Conservation (phyloP, 2,329 filamentous ascomycete genomes). For the Colletotrichum truncatum region DNA sequence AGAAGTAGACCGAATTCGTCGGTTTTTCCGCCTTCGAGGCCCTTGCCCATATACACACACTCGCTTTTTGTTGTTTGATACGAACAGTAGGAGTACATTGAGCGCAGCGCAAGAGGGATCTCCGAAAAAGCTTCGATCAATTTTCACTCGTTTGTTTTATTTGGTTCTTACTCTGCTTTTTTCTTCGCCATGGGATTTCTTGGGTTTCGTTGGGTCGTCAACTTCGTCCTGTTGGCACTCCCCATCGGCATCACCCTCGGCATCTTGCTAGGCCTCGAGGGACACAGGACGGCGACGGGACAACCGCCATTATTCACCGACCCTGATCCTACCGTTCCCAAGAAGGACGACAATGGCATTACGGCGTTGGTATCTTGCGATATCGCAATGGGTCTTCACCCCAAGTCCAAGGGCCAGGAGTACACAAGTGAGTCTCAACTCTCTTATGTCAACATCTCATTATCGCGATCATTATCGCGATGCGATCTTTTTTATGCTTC, state of each 20-base stretch:
- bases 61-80: not conserved
- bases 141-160: slow-evolving; percentile 4
- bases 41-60: not conserved
- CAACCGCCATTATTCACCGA: slow-evolving; percentile 53
- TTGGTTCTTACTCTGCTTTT: not conserved
- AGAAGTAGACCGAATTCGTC: slow-evolving; percentile 14
- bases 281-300: slow-evolving; percentile 51
- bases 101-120: not conserved
- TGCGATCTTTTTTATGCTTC: not conserved
- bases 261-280: slow-evolving; percentile 58
- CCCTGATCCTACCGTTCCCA: slow-evolving; percentile 36
- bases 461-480: not conserved
- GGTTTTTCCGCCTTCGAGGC: slow-evolving; percentile 1
- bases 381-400: slow-evolving; percentile 54
- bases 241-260: slow-evolving; percentile 60
- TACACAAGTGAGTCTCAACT: slow-evolving; percentile 54
- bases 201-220: slow-evolving; percentile 54
- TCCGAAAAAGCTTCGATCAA: not conserved
- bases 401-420: slow-evolving; percentile 50
- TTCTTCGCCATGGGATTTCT: slow-evolving; percentile 43
- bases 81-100: not conserved
- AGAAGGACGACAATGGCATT: slow-evolving; percentile 44
- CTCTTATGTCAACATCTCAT: not conserved
- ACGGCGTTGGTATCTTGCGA: slow-evolving; percentile 50
- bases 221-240: slow-evolving; percentile 57